Evolutionary conservation across 2,329 filamentous ascomycete genomes (phyloP).

Genomic region (Albophoma yamanashiensis): DNA sequence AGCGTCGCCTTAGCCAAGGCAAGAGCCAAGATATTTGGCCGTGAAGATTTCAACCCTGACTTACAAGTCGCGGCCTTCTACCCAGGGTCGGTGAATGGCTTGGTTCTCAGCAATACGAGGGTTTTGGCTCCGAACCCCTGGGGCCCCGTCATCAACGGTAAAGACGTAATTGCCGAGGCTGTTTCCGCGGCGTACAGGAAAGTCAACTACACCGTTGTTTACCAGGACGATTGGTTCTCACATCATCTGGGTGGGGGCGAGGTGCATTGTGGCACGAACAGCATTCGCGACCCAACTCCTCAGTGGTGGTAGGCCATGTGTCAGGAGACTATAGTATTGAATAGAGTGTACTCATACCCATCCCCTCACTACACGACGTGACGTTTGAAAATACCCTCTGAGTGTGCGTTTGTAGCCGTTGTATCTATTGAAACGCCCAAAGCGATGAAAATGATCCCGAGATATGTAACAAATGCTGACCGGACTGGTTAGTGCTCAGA

Average conservation of each 20-base stretch:
- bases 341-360: too few species aligned
- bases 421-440: too few species aligned
- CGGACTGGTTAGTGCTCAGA: too few species aligned
- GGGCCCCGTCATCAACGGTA: constrained; percentile 13
- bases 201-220: constrained; percentile 11
- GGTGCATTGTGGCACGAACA: constrained; percentile 14
- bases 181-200: constrained; percentile 10
- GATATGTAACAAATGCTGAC: too few species aligned
- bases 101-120: constrained; percentile 8
- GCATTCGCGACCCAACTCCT: constrained; percentile 1
- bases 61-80: constrained; percentile 6
- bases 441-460: too few species aligned
- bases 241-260: constrained; percentile 14
- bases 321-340: too few species aligned
- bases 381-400: too few species aligned
- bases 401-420: too few species aligned
- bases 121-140: constrained; percentile 12
- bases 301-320: constrained; percentile 8
- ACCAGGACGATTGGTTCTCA: constrained; percentile 16
- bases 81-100: constrained; percentile 11
- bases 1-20: too few species aligned
- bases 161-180: constrained; percentile 13
- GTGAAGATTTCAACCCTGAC: background rate
- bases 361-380: too few species aligned
- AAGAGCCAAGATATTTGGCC: background rate